These are phyloP conservation scores for Pyronema omphalodes DNA, from an alignment of 495 filamentous ascomycete species.

Conservation along the genomic window DNA sequence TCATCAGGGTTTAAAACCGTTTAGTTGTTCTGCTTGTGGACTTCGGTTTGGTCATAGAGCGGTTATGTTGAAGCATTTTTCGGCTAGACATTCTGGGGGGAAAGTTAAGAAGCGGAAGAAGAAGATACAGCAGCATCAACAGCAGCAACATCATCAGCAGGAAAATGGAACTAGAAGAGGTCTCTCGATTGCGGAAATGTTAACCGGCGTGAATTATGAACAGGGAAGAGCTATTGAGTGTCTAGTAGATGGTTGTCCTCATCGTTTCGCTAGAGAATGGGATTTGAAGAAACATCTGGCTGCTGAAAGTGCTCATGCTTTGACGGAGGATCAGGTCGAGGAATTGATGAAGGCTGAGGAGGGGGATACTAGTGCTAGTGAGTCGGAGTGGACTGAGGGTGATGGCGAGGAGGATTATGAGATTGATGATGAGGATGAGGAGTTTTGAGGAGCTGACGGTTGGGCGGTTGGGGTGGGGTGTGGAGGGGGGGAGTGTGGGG, in stretches of 20 bases:
- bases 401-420: too few relatives aligned
- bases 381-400: too few relatives aligned
- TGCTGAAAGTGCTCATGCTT: constrained; percentile 12
- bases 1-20: constrained; percentile 39
- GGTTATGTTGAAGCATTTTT: constrained; percentile 11
- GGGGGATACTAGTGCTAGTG: too few relatives aligned
- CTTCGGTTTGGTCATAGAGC: constrained; percentile 18
- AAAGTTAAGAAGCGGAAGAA: not conserved
- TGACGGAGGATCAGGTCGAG: constrained; percentile 14
- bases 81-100: constrained; percentile 1
- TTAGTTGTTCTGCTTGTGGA: constrained; percentile 13
- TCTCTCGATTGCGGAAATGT: constrained; percentile 10
- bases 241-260: constrained; percentile 17
- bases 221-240: constrained; percentile 19
- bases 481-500: too few relatives aligned
- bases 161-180: not conserved
- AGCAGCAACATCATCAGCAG: not conserved
- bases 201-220: constrained; percentile 21
- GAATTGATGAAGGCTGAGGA: not conserved
- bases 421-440: too few relatives aligned
- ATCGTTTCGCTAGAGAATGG: constrained; percentile 16
- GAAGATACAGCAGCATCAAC: not conserved
- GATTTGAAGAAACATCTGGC: constrained; percentile 16
- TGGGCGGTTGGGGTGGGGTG: too few relatives aligned
- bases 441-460: too few relatives aligned